These are phyloP conservation scores for Pseudogymnoascus sp. DNA, from an alignment of 2,329 filamentous ascomycete genomes.

Conservation along the genomic window DNA sequence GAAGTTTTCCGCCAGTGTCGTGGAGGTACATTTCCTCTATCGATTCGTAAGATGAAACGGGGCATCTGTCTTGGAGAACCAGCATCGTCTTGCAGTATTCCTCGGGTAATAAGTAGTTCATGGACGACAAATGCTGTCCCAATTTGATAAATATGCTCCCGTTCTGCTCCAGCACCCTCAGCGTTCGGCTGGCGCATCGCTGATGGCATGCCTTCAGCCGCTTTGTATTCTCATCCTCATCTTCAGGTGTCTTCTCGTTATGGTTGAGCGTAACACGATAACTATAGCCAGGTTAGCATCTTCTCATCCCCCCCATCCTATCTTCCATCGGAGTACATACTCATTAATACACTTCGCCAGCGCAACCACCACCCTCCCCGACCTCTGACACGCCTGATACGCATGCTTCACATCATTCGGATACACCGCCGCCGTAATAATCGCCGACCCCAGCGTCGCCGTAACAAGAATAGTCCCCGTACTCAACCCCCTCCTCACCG, in stretches of 20 bases:
- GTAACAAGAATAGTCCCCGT: slow-evolving; percentile 15
- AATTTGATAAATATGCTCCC: slow-evolving; percentile 98
- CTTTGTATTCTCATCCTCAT: slow-evolving; percentile 56
- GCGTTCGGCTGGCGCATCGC: slow-evolving; percentile 79
- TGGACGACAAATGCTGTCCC: slow-evolving; percentile 84
- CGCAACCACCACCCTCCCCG: slow-evolving; percentile 66
- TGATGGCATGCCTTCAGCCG: slow-evolving; percentile 78
- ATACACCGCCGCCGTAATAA: slow-evolving; percentile 37
- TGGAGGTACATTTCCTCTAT: slow-evolving; percentile 77
- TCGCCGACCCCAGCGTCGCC: slow-evolving; percentile 17
- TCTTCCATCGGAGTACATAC: slow-evolving; percentile 39
- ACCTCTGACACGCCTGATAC: slow-evolving; percentile 67
- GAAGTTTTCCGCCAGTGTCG: slow-evolving; percentile 72
- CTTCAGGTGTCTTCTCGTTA: slow-evolving; percentile 46
- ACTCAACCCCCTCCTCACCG: slow-evolving; percentile 10
- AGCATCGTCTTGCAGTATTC: slow-evolving; percentile 97
- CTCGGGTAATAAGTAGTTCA: slow-evolving; percentile 84
- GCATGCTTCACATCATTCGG: slow-evolving; percentile 65
- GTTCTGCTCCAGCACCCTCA: slow-evolving; percentile 85
- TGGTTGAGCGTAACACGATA: slow-evolving; percentile 79
- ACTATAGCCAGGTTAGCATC: slow-evolving; percentile 37
- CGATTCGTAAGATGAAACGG: slow-evolving; percentile 79
- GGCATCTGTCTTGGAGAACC: slow-evolving; percentile 90
- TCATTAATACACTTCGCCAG: slow-evolving; percentile 81
- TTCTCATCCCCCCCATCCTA: not conserved